phyloP scores from a whole-genome alignment of 495 filamentous ascomycete species.

The Tuber aestivum region DNA sequence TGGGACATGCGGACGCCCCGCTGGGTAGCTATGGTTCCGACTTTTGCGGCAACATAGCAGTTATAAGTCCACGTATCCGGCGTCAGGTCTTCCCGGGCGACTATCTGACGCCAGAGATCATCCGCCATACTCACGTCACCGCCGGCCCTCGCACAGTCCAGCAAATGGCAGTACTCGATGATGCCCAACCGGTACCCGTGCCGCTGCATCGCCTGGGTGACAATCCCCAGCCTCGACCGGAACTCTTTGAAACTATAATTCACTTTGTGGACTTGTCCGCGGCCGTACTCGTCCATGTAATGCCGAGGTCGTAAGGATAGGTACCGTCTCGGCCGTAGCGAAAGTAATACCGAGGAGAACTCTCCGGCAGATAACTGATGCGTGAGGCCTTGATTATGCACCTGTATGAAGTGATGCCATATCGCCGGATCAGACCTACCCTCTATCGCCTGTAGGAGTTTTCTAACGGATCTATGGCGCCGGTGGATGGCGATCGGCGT shows the following conservation, averaged over 20 bases:
- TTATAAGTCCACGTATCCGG: slow-evolving; percentile 57
- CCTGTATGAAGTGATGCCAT: slow-evolving; percentile 29
- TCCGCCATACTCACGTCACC: slow-evolving; percentile 48
- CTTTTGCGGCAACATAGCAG: slow-evolving; percentile 44
- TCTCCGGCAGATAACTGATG: slow-evolving; percentile 20
- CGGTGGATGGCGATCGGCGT: slow-evolving; percentile 21
- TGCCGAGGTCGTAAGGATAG: slow-evolving; percentile 21
- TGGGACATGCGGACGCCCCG: slow-evolving; percentile 26
- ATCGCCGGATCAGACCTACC: slow-evolving; percentile 19
- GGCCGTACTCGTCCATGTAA: slow-evolving; percentile 17
- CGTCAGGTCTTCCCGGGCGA: slow-evolving; percentile 35
- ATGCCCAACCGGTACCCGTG: slow-evolving; percentile 33
- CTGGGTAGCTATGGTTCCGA: slow-evolving; percentile 22
- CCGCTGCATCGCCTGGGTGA: slow-evolving; percentile 26
- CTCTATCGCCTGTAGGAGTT: slow-evolving; percentile 31
- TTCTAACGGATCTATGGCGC: slow-evolving; percentile 22
- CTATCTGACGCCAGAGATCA: slow-evolving; percentile 53
- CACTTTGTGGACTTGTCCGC: slow-evolving; percentile 4
- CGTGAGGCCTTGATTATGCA: background rate
- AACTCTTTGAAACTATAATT: slow-evolving; percentile 21
- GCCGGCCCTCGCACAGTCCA: slow-evolving; percentile 52
- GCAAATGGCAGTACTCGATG: slow-evolving; percentile 53
- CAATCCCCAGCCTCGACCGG: slow-evolving; percentile 15
- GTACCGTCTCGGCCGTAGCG: slow-evolving; percentile 25
- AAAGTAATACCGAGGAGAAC: slow-evolving; percentile 31